These are phyloP conservation scores for Curvularia hawaiiensis DNA, from an alignment of 2,329 filamentous ascomycete species.

Conservation along the genomic window DNA sequence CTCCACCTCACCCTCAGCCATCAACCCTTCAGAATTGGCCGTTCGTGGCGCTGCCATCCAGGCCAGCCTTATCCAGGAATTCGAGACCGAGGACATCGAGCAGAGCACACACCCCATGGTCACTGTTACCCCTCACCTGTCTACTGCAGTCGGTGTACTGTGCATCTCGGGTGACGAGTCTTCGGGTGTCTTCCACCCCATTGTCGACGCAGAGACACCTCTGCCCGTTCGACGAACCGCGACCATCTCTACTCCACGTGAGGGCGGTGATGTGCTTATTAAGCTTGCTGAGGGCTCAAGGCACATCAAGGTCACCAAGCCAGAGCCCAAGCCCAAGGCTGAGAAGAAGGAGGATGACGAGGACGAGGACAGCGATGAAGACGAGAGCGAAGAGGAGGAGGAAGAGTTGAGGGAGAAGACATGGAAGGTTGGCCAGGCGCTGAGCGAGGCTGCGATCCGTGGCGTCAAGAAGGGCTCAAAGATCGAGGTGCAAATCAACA, in stretches of 20 bases:
- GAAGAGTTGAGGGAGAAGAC: slow-evolving; percentile 89
- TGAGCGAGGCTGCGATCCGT: slow-evolving; percentile 85
- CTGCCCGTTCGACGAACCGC: slow-evolving; percentile 86
- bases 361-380: slow-evolving; percentile 65
- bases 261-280: slow-evolving; percentile 85
- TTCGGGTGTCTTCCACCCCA: slow-evolving; percentile 75
- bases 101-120: slow-evolving; percentile 96
- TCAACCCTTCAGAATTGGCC: slow-evolving; percentile 92
- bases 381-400: slow-evolving; percentile 72
- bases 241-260: slow-evolving; percentile 75
- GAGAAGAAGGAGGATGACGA: slow-evolving; percentile 65
- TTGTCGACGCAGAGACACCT: slow-evolving; percentile 85
- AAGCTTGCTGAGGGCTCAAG: slow-evolving; percentile 86
- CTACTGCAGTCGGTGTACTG: slow-evolving; percentile 86
- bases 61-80: slow-evolving; percentile 91
- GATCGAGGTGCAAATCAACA: slow-evolving; percentile 92
- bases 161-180: slow-evolving; percentile 63
- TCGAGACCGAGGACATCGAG: slow-evolving; percentile 90
- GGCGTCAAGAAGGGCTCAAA: slow-evolving; percentile 86
- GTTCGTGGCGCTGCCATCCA: slow-evolving; percentile 93
- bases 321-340: slow-evolving; percentile 76
- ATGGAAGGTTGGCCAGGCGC: slow-evolving; percentile 82
- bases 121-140: slow-evolving; percentile 89
- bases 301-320: slow-evolving; percentile 92
- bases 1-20: slow-evolving; percentile 73